Evolutionary conservation across 2,329 filamentous ascomycete genomes (phyloP).

Genomic region (Cryphonectria radicalis): DNA sequence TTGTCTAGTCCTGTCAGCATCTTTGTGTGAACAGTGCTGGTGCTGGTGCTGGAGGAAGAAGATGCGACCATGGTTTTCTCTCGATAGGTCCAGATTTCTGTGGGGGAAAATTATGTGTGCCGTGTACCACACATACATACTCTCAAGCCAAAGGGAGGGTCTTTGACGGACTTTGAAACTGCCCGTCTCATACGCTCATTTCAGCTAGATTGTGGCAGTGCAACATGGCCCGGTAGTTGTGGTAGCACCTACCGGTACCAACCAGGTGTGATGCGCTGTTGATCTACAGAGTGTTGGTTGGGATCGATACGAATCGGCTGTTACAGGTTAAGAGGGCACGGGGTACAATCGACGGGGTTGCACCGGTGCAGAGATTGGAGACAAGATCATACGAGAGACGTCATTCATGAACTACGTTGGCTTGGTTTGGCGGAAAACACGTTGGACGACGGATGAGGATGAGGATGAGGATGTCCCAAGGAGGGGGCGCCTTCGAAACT

Average conservation of each 20-base stretch:
- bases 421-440: neutral
- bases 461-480: neutral
- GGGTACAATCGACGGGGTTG: constrained; percentile 6
- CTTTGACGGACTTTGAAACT: constrained; percentile 23
- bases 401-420: constrained; percentile 14
- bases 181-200: constrained; percentile 14
- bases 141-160: neutral
- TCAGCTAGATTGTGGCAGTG: constrained; percentile 22
- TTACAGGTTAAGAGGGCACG: constrained; percentile 1
- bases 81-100: too few relatives aligned
- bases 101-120: too few relatives aligned
- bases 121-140: neutral
- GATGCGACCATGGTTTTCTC: neutral
- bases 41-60: neutral
- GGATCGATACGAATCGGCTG: neutral
- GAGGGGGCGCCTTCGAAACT: neutral
- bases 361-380: neutral
- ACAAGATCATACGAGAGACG: constrained; percentile 19
- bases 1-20: neutral
- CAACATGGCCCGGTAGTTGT: neutral
- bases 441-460: neutral
- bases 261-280: neutral
- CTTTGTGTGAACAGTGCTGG: neutral
- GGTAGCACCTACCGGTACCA: neutral
- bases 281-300: neutral